phyloP scores from a whole-genome alignment of 768 basidiomycete species.

The Tylopilus plumbeoviolaceoides region DNA sequence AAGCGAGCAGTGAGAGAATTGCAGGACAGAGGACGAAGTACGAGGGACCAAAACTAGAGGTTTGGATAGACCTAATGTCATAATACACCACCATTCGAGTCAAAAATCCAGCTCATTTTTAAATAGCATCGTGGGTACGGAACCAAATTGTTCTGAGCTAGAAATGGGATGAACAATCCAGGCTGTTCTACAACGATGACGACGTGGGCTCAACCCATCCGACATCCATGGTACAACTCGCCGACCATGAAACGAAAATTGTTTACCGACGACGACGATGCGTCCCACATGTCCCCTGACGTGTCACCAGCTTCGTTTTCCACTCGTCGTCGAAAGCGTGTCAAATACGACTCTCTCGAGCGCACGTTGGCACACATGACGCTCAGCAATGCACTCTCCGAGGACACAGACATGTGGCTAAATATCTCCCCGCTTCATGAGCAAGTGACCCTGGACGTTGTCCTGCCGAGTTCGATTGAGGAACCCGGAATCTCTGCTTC shows the following conservation, averaged over 20 bases:
- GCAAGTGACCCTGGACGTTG: slow-evolving; percentile 9
- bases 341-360: slow-evolving; percentile 48
- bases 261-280: slow-evolving; percentile 14
- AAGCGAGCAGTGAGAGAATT: slow-evolving; percentile 53
- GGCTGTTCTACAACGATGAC: slow-evolving; percentile 6
- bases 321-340: slow-evolving; percentile 48
- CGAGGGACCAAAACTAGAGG: slow-evolving; percentile 21
- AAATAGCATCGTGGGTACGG: too few species aligned
- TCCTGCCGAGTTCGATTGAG: slow-evolving; percentile 39
- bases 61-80: neutral
- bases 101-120: too few species aligned
- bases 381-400: slow-evolving; percentile 17
- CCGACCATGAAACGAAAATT: slow-evolving; percentile 40
- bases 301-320: slow-evolving; percentile 27
- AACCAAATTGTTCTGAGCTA: too few species aligned
- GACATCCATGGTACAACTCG: slow-evolving; percentile 44
- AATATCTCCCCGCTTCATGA: slow-evolving; percentile 6
- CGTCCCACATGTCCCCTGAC: slow-evolving; percentile 3
- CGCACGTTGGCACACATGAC: slow-evolving; percentile 53
- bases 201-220: slow-evolving; percentile 33
- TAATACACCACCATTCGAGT: slow-evolving; percentile 10
- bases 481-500: slow-evolving; percentile 36
- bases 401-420: slow-evolving; percentile 19
- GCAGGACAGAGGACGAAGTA: slow-evolving; percentile 31
- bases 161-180: too few species aligned